Conservation (phyloP, 2,329 filamentous ascomycete species). For the Diplodia seriata region DNA sequence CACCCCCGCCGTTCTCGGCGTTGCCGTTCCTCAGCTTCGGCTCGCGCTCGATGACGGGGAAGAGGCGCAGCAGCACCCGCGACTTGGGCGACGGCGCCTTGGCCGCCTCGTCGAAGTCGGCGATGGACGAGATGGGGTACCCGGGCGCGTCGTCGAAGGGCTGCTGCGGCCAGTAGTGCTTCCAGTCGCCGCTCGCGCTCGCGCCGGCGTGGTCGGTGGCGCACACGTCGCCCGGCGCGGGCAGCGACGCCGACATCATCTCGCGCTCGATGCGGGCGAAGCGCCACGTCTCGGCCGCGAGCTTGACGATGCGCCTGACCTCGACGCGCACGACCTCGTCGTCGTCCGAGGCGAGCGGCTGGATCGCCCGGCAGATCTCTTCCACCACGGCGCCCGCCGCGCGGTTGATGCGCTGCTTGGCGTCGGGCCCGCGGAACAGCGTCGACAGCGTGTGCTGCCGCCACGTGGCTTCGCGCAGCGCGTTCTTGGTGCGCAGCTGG, state of each 20-base stretch:
- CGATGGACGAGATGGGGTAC: conserved; percentile 37
- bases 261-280: conserved; percentile 64
- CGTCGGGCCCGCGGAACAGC: conserved; percentile 63
- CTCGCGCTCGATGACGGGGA: conserved; percentile 62
- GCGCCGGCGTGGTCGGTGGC: conserved; percentile 40
- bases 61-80: conserved; percentile 58
- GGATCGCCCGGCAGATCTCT: conserved; percentile 62
- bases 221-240: conserved; percentile 40
- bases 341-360: conserved; percentile 56
- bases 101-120: conserved; percentile 38
- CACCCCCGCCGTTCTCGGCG: conserved; percentile 40
- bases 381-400: conserved; percentile 63
- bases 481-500: conserved; percentile 63
- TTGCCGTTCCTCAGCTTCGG: conserved; percentile 48
- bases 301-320: conserved; percentile 63
- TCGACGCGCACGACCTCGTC: conserved; percentile 59
- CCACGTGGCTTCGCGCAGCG: conserved; percentile 64
- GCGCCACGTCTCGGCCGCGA: conserved; percentile 65
- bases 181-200: conserved; percentile 35
- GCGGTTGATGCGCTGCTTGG: conserved; percentile 63
- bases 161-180: conserved; percentile 48
- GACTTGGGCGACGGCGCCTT: conserved; percentile 37
- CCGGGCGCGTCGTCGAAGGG: conserved; percentile 45
- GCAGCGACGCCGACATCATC: conserved; percentile 61
- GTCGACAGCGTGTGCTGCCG: conserved; percentile 64